These are phyloP conservation scores for Eurotiales sp. DNA, from an alignment of 2,329 filamentous ascomycete species.

Conservation along the genomic window DNA sequence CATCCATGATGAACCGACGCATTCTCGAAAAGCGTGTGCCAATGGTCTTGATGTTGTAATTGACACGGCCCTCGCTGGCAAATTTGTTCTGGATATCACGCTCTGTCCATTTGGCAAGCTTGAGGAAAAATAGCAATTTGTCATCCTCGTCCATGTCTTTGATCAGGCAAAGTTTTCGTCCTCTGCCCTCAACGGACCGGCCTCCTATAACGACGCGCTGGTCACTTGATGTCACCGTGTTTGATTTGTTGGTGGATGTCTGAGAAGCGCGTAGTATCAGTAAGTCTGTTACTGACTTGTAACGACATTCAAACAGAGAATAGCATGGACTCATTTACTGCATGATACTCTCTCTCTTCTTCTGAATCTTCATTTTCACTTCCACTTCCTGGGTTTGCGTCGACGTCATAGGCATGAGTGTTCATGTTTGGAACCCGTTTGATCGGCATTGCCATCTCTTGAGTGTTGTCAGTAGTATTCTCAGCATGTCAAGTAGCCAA, in stretches of 20 bases:
- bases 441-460: conserved; percentile 1
- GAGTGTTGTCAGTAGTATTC: not conserved
- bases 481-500: no score
- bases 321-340: not conserved
- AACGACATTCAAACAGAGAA: not conserved
- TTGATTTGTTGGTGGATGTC: no score
- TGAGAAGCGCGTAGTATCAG: no score
- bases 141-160: conserved; percentile 46
- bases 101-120: conserved; percentile 34
- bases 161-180: conserved; percentile 30
- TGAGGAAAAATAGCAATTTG: conserved; percentile 33
- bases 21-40: conserved; percentile 47
- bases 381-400: not conserved
- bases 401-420: not conserved
- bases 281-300: no score
- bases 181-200: conserved; percentile 39
- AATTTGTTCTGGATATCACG: conserved; percentile 42
- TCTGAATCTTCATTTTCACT: not conserved
- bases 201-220: conserved; percentile 46
- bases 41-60: conserved; percentile 47
- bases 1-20: conserved; percentile 38
- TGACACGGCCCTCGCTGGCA: conserved; percentile 37
- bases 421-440: not conserved
- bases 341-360: not conserved
- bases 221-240: conserved; percentile 27